These are phyloP conservation scores for Kwoniella bestiolae DNA, from an alignment of 768 basidiomycete genomes.

Conservation along the genomic window DNA sequence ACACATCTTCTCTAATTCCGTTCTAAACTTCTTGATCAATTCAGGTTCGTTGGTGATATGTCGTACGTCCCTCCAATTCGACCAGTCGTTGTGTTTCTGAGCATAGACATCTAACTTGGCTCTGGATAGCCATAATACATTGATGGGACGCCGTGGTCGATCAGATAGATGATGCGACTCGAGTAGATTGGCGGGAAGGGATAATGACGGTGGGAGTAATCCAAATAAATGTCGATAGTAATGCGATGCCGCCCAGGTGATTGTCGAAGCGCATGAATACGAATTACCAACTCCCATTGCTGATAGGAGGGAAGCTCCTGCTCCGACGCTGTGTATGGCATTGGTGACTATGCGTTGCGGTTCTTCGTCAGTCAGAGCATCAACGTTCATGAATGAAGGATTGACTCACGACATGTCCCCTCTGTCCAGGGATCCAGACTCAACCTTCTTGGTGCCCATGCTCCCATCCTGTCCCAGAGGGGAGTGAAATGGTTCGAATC, in stretches of 20 bases:
- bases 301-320: conserved; percentile 51
- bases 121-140: conserved; percentile 53
- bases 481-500: conserved; percentile 51
- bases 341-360: conserved; percentile 34
- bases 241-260: conserved; percentile 53
- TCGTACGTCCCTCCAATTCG: conserved; percentile 48
- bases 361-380: no score
- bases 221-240: conserved; percentile 54
- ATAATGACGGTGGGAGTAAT: conserved; percentile 31
- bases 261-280: conserved; percentile 47
- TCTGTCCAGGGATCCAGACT: conserved; percentile 48
- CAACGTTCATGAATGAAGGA: no score
- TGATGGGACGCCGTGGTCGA: conserved; percentile 35
- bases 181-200: neutral
- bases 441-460: conserved; percentile 47
- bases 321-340: conserved; percentile 52
- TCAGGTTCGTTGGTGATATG: conserved; percentile 52
- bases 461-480: conserved; percentile 53
- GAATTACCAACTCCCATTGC: conserved; percentile 40
- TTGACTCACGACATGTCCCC: conserved; percentile 48
- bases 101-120: conserved; percentile 49
- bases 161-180: conserved; percentile 6
- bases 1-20: conserved; percentile 34
- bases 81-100: conserved; percentile 44
- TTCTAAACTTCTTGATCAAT: conserved; percentile 30